phyloP scores from a whole-genome alignment of 2,329 filamentous ascomycete species.

The Xylariaceae sp. region DNA sequence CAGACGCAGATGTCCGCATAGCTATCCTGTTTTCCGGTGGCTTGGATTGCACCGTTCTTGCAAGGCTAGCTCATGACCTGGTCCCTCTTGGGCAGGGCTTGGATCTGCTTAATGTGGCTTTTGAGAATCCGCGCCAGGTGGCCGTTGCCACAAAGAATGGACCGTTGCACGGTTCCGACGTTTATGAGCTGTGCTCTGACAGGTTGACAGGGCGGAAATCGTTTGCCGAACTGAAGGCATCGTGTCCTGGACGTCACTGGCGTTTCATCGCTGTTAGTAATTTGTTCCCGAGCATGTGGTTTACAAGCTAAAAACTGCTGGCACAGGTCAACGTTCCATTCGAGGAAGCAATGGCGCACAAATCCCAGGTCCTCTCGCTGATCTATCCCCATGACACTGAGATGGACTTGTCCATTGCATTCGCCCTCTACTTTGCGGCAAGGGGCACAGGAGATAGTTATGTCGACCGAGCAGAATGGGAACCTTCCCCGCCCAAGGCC shows the following conservation, averaged over 20 bases:
- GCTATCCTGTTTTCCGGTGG: constrained; percentile 92
- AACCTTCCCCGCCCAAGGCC: constrained; percentile 17
- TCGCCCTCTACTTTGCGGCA: constrained; percentile 90
- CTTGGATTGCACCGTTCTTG: constrained; percentile 85
- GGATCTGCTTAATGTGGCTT: constrained; percentile 92
- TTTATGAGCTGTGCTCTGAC: constrained; percentile 85
- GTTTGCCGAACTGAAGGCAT: constrained; percentile 62
- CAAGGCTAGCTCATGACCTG: constrained; percentile 72
- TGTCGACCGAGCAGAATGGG: constrained; percentile 24
- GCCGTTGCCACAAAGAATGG: constrained; percentile 43
- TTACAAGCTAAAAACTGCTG: constrained; percentile 2
- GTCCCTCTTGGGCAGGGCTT: constrained; percentile 64
- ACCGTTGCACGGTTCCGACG: constrained; percentile 23
- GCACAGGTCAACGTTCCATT: constrained; percentile 74
- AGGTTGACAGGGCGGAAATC: constrained; percentile 79
- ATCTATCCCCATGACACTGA: constrained; percentile 95
- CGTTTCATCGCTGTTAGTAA: constrained; percentile 66
- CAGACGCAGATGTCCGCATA: constrained; percentile 46
- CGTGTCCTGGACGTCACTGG: constrained; percentile 70
- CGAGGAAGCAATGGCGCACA: constrained; percentile 63
- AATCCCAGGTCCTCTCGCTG: constrained; percentile 63
- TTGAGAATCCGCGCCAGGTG: constrained; percentile 80
- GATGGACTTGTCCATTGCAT: constrained; percentile 95
- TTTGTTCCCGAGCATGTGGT: not conserved
- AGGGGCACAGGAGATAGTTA: constrained; percentile 57